These are phyloP conservation scores for Tagetes erecta DNA, from an alignment of 129 eudicot species.

Conservation along the genomic window DNA sequence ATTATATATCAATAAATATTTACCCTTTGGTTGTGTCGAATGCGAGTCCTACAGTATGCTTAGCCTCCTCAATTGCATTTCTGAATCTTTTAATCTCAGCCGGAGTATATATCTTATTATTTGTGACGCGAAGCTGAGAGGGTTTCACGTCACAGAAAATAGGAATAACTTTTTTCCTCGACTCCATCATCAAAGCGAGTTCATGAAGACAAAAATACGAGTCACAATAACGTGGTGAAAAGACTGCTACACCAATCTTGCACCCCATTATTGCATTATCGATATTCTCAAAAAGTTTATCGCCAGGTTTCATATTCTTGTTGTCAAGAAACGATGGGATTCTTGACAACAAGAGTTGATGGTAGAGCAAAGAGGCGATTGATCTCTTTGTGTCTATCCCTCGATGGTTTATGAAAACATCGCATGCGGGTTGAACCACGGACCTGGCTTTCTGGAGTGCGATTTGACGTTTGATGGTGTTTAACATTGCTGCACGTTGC, in stretches of 20 bases:
- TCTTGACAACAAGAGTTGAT: constrained; percentile 49
- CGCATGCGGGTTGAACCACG: constrained; percentile 38
- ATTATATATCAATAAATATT: background rate
- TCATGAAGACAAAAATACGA: constrained; percentile 86
- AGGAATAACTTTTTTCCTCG: constrained; percentile 64
- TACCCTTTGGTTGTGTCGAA: constrained; percentile 73
- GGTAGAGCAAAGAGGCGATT: constrained; percentile 56
- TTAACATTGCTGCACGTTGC: constrained; percentile 49
- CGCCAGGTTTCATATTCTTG: constrained; percentile 82
- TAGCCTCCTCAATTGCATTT: constrained; percentile 70
- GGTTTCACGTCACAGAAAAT: constrained; percentile 87
- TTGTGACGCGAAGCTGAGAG: constrained; percentile 49
- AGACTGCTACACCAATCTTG: constrained; percentile 65
- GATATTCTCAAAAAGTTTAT: constrained; percentile 66
- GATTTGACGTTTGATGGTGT: constrained; percentile 43
- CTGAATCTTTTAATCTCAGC: constrained; percentile 49
- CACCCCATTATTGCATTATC: constrained; percentile 52
- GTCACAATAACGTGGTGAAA: constrained; percentile 73
- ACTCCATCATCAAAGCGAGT: constrained; percentile 73
- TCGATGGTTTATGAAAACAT: constrained; percentile 77
- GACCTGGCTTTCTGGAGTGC: constrained; percentile 28
- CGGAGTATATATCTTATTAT: constrained; percentile 29
- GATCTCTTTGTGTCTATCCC: constrained; percentile 68
- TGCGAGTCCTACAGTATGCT: constrained; percentile 63
- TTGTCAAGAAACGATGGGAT: constrained; percentile 67